Base-by-base conservation (phyloP, 306 rosid genomes). In the Cucurbita ficifolia region DNA sequence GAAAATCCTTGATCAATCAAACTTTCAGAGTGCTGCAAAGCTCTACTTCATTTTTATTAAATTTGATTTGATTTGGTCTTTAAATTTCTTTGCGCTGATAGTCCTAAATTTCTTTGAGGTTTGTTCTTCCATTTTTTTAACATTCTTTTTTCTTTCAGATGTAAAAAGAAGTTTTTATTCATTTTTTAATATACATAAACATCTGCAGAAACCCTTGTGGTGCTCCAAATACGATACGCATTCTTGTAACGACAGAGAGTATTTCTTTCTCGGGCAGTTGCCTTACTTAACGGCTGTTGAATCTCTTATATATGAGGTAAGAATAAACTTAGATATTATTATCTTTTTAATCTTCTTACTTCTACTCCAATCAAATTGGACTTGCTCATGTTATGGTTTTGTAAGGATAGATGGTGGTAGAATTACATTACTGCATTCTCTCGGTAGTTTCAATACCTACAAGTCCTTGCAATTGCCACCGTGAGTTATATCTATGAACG, bases 31-130 rank as follows among this genome's bases (percentile, higher is more conserved):
- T 74, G 83, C 85, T 54, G 87, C 91, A 29, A 85, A 73, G 80
- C 84, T 49, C 78, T 94, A 94, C 84, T 94, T 94, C 81, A 18
- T 86, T 9, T 91, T 77, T 72, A 58, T 68, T 43, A 81, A 77
- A 73, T 77, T 38, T 39, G 70, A 84, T 80, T 14, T 85, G 80
- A 21, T 94, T 36, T 94, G 96, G 99, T 74, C 91, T 53, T 86
- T 91, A 46, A 57, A 76, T 79, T 91, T 89, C 83, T 89, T 89
- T 75, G 90, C 95, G 18, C 78, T 94, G 77, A 65, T 94, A 58
- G 51, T 81, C 71, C 86, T 91, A 79, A 94, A 94, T 82, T 94
- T 94, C 87, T 77, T 91, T 33, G 99, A 94, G 97, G 98, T 93
- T 78, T 24, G 85, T 84, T 46, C 53, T 58, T 61, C 59, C 77